Percentiles rank a stretch among this genome's conserved stretches.
These are phyloP conservation scores for Backusella morwellensis DNA, from an alignment of 192 early-diverging fungal genomes.

Conservation along the genomic window DNA sequence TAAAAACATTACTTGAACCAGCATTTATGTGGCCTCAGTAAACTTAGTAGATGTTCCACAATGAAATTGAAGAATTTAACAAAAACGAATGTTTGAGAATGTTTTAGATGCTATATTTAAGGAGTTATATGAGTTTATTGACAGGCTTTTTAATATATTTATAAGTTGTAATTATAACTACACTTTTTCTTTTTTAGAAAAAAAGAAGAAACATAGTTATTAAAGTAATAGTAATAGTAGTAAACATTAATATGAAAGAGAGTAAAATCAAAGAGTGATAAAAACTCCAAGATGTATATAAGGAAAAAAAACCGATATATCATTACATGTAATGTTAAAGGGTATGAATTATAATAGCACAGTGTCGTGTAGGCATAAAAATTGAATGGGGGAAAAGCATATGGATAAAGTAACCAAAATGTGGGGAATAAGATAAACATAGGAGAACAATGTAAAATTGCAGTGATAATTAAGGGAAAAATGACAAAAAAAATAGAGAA, in stretches of 20 bases:
- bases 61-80: background rate
- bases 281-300: background rate
- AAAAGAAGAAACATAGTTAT: background rate
- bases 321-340: background rate
- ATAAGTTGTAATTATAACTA: background rate
- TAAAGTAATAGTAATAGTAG: background rate
- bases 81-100: background rate
- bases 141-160: background rate
- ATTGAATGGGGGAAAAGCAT: background rate
- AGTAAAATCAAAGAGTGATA: background rate
- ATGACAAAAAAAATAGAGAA: background rate
- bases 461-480: slow-evolving; percentile 1
- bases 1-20: background rate
- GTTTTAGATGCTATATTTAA: background rate
- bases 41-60: background rate
- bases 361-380: background rate
- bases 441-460: slow-evolving; percentile 1
- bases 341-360: background rate
- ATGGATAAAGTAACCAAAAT: background rate
- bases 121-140: background rate
- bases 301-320: background rate
- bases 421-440: background rate
- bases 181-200: background rate
- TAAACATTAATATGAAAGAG: background rate
- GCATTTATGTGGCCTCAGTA: background rate